A percentile compares a stretch with the other conserved stretches of the same genome.
Evolutionary conservation across 2,329 filamentous ascomycete species (phyloP).

Genomic region (Plectosphaerella plurivora): DNA sequence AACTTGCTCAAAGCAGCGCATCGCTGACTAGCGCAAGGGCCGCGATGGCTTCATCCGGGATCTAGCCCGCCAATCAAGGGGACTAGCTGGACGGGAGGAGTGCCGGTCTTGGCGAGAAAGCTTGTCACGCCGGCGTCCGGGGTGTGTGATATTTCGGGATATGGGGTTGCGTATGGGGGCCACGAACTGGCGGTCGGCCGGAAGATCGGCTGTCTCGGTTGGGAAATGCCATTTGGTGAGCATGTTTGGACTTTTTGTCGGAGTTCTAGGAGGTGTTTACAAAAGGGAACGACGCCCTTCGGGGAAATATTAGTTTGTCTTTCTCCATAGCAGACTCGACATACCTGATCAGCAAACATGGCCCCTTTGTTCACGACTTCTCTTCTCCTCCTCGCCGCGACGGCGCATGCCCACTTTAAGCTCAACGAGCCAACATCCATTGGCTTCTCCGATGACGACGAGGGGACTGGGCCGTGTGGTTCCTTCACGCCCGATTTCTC

Average conservation of each 20-base stretch:
- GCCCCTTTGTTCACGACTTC: constrained; percentile 23
- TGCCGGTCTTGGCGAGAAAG: background rate
- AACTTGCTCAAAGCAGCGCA: background rate
- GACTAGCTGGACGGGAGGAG: background rate
- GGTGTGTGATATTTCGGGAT: background rate
- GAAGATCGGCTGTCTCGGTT: background rate
- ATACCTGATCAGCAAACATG: constrained; percentile 9
- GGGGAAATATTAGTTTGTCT: background rate
- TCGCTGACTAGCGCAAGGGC: background rate
- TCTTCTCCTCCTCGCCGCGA: constrained; percentile 24
- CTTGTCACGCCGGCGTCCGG: background rate
- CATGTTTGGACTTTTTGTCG: too few species aligned
- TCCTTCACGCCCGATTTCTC: constrained; percentile 42
- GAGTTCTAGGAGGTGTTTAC: too few species aligned
- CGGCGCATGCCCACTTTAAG: constrained; percentile 49
- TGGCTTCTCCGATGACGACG: constrained; percentile 42
- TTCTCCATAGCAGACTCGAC: background rate
- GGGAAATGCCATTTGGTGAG: background rate
- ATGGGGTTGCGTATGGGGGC: background rate
- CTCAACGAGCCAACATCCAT: constrained; percentile 43
- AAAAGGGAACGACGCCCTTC: too few species aligned
- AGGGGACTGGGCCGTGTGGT: constrained; percentile 48
- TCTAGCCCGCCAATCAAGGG: background rate
- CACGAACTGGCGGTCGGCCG: background rate
- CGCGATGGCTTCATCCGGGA: background rate